A percentile compares a stretch with the other conserved stretches of the same genome.
These are phyloP conservation scores for Candida peoriensis DNA, from an alignment of 805 yeast species.

Conservation along the genomic window DNA sequence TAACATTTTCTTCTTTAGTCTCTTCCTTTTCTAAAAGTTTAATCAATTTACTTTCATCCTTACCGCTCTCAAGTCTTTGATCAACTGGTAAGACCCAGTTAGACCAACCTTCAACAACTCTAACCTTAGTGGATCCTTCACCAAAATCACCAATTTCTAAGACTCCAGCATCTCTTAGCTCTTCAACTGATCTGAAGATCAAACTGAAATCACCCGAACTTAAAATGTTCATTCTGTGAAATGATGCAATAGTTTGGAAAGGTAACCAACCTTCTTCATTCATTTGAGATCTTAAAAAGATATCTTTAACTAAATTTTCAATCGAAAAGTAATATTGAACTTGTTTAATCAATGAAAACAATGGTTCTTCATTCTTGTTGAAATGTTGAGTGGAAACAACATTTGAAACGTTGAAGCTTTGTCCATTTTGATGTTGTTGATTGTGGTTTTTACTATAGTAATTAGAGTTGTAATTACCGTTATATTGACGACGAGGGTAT, in stretches of 20 bases:
- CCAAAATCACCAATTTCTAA: slow-evolving; percentile 32
- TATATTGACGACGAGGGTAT: slow-evolving; percentile 8
- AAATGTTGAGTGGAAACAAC: slow-evolving; percentile 4
- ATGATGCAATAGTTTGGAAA: slow-evolving; percentile 54
- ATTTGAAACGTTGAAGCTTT: no score
- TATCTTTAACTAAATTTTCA: slow-evolving; percentile 83
- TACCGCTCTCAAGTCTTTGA: slow-evolving; percentile 42
- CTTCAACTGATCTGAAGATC: slow-evolving; percentile 54
- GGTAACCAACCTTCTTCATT: slow-evolving; percentile 69
- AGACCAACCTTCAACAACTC: slow-evolving; percentile 52
- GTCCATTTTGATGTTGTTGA: slow-evolving; percentile 1
- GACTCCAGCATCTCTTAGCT: slow-evolving; percentile 27
- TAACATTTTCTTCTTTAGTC: no score
- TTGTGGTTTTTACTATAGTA: slow-evolving; percentile 2
- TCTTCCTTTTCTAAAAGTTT: slow-evolving; percentile 7
- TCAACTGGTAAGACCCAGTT: slow-evolving; percentile 64
- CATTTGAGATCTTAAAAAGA: slow-evolving; percentile 79
- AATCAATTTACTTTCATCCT: slow-evolving; percentile 32
- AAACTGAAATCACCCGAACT: slow-evolving; percentile 49
- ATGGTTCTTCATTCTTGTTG: slow-evolving; percentile 16
- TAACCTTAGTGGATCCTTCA: slow-evolving; percentile 48
- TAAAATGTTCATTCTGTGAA: slow-evolving; percentile 69
- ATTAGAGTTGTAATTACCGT: no score
- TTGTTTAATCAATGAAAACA: slow-evolving; percentile 39
- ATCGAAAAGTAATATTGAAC: slow-evolving; percentile 86